phyloP scores from a whole-genome alignment of 306 rosid species.

The Quillaja saponaria region DNA sequence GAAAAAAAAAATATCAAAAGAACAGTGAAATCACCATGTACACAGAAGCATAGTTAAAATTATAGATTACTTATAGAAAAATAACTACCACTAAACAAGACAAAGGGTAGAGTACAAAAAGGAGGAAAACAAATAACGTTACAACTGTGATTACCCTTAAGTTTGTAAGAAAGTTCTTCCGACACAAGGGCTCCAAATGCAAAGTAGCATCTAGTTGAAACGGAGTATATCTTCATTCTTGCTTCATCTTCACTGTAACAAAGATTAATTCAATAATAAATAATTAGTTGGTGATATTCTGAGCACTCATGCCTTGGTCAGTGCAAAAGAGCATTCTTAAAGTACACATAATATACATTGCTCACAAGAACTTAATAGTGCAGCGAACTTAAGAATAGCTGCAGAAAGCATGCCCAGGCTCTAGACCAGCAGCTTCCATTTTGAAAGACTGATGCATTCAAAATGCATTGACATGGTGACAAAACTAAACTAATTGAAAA shows the following conservation, averaged over 20 bases:
- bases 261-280: not conserved
- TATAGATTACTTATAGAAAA: no score
- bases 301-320: not conserved
- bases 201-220: conserved; percentile 82
- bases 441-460: no score
- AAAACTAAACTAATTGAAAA: no score
- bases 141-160: conserved; percentile 57
- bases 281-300: not conserved
- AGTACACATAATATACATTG: no score
- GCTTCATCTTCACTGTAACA: conserved; percentile 82
- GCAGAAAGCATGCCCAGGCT: no score
- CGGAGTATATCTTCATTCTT: conserved; percentile 90
- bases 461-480: no score
- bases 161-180: conserved; percentile 74
- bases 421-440: no score
- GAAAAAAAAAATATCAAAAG: conserved; percentile 17
- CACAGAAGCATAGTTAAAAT: no score
- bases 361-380: no score
- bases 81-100: no score
- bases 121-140: not conserved
- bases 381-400: no score
- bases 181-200: conserved; percentile 91
- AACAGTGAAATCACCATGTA: not conserved
- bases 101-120: not conserved
- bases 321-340: no score